Percentiles rank a stretch among this genome's conserved stretches.
These are phyloP conservation scores for Tolypocladium album DNA, from an alignment of 2,329 filamentous ascomycete species.

Conservation along the genomic window DNA sequence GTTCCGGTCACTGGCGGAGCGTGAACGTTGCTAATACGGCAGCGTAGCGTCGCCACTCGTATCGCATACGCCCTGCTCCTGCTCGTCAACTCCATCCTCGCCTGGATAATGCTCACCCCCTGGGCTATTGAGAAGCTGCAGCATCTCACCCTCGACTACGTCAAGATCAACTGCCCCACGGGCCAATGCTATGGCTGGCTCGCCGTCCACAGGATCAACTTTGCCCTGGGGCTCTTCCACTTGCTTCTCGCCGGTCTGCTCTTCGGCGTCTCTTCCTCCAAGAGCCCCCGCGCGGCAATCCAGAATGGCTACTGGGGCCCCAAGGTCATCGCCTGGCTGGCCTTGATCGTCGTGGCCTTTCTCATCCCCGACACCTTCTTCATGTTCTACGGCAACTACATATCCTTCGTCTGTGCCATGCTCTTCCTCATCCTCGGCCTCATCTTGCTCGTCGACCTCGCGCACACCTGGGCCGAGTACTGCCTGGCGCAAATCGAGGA, in stretches of 20 bases:
- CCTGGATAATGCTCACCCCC: constrained; percentile 98
- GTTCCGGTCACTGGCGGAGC: constrained; percentile 1
- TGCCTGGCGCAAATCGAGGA: constrained; percentile 90
- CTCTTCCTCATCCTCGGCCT: constrained; percentile 88
- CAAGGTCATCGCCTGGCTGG: constrained; percentile 84
- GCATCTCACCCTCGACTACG: constrained; percentile 85
- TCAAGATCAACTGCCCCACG: constrained; percentile 86
- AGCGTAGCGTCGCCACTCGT: constrained; percentile 79
- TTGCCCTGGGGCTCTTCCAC: constrained; percentile 90
- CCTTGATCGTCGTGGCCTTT: constrained; percentile 81
- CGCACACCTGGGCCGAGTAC: constrained; percentile 94
- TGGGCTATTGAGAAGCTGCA: constrained; percentile 97
- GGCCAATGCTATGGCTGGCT: constrained; percentile 92
- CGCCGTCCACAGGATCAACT: constrained; percentile 95
- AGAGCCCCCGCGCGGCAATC: constrained; percentile 74
- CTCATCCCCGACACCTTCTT: constrained; percentile 94
- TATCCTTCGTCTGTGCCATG: constrained; percentile 79
- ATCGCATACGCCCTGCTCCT: constrained; percentile 94
- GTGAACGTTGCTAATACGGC: background rate
- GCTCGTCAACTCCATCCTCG: constrained; percentile 89
- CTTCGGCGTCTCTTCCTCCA: constrained; percentile 77
- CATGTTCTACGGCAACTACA: constrained; percentile 90
- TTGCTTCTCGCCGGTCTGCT: constrained; percentile 75
- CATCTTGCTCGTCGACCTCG: constrained; percentile 85
- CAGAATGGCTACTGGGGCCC: constrained; percentile 99